Percentiles rank a stretch among this genome's conserved stretches.
These are phyloP conservation scores for Drechslerella coelobrocha DNA, from an alignment of 2,329 filamentous ascomycete species.

Conservation along the genomic window DNA sequence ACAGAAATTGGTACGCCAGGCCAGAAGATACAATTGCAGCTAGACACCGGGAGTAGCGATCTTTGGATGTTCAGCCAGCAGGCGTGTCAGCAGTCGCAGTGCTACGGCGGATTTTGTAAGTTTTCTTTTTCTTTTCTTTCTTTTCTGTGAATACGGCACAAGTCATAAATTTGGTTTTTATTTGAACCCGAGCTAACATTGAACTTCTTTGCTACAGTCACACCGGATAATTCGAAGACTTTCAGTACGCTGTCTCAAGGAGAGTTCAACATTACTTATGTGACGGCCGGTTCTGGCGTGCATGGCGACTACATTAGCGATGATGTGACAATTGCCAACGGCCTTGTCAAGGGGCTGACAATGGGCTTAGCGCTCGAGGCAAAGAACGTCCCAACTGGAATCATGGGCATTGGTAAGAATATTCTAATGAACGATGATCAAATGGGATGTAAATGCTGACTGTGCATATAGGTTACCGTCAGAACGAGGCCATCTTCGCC, in stretches of 20 bases:
- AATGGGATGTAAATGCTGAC: neutral
- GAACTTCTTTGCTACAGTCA: slow-evolving; percentile 3
- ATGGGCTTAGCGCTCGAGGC: slow-evolving; percentile 41
- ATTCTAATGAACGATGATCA: neutral
- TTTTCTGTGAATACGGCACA: too few relatives aligned
- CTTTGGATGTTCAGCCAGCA: slow-evolving; percentile 62
- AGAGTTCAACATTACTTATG: slow-evolving; percentile 48
- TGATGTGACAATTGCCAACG: slow-evolving; percentile 16
- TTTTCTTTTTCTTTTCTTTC: neutral
- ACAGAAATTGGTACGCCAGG: slow-evolving; percentile 65
- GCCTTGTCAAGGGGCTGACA: slow-evolving; percentile 27
- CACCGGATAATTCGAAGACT: slow-evolving; percentile 17
- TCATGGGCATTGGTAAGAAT: slow-evolving; percentile 47
- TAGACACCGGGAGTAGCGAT: slow-evolving; percentile 71
- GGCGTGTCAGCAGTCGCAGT: slow-evolving; percentile 26
- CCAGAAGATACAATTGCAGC: slow-evolving; percentile 65
- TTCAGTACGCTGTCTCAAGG: slow-evolving; percentile 29
- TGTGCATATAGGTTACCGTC: slow-evolving; percentile 29
- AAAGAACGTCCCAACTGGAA: slow-evolving; percentile 42
- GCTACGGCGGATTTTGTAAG: slow-evolving; percentile 44
- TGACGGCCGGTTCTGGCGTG: slow-evolving; percentile 41
- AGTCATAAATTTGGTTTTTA: too few relatives aligned
- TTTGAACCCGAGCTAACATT: slow-evolving; percentile 14
- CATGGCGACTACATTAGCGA: slow-evolving; percentile 47
- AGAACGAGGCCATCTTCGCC: slow-evolving; percentile 45